These are phyloP conservation scores for Pezicula neosporulosa DNA, from an alignment of 2,329 filamentous ascomycete species.

Conservation along the genomic window DNA sequence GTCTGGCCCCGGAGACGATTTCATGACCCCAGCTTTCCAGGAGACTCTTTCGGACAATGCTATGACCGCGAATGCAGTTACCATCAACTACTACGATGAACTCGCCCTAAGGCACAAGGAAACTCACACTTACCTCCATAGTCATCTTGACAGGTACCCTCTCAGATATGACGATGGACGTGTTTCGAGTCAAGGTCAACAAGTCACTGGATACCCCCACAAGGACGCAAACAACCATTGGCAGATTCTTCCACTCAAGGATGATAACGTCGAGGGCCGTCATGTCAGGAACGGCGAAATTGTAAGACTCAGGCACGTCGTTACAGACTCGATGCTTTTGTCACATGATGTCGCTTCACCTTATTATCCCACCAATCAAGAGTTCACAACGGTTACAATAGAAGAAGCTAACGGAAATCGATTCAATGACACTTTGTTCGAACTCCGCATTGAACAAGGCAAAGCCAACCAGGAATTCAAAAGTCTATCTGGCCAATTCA, in stretches of 20 bases:
- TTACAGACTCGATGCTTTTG: constrained; percentile 80
- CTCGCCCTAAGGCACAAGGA: constrained; percentile 94
- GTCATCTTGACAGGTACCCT: constrained; percentile 84
- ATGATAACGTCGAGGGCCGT: constrained; percentile 55
- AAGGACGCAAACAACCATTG: constrained; percentile 99
- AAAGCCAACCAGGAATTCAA: constrained; percentile 83
- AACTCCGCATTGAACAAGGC: constrained; percentile 83
- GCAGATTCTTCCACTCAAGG: constrained; percentile 76
- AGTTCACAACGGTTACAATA: constrained; percentile 80
- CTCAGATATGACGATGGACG: constrained; percentile 95
- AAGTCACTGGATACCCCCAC: constrained; percentile 96
- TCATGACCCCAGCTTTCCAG: constrained; percentile 98
- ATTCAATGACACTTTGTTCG: constrained; percentile 87
- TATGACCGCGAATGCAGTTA: constrained; percentile 83
- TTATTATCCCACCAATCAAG: constrained; percentile 95
- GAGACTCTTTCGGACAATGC: constrained; percentile 93
- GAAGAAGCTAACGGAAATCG: constrained; percentile 72
- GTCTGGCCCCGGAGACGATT: constrained; percentile 94
- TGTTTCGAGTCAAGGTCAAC: constrained; percentile 95
- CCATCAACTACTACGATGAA: constrained; percentile 84
- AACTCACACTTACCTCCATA: constrained; percentile 94
- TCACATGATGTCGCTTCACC: constrained; percentile 97
- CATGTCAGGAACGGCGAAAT: constrained; percentile 79
- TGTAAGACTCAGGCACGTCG: constrained; percentile 80
- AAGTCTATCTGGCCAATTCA: constrained; percentile 89